phyloP scores from a whole-genome alignment of 129 eudicot species.

The Rutidosis leptorrhynchoides region DNA sequence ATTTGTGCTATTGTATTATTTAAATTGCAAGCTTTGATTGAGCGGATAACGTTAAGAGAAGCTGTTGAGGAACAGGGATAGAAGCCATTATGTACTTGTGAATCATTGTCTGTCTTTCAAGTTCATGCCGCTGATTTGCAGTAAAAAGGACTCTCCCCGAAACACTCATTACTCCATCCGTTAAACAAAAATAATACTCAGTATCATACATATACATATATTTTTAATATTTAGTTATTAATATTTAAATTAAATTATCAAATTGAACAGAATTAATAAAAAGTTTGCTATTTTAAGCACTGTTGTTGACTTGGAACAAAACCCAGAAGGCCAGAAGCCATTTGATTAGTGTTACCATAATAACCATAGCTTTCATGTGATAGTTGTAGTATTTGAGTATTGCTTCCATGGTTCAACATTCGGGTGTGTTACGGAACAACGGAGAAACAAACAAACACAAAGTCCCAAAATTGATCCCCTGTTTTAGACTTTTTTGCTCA shows the following conservation, averaged over 20 bases:
- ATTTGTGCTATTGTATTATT: background rate
- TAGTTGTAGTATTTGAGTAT: background rate
- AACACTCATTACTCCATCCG: conserved; percentile 39
- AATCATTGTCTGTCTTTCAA: conserved; percentile 56
- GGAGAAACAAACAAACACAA: conserved; percentile 17
- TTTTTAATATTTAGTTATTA: too few relatives aligned
- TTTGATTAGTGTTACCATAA: conserved; percentile 14
- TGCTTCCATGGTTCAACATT: conserved; percentile 39
- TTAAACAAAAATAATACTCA: conserved; percentile 8
- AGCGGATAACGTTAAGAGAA: conserved; percentile 36
- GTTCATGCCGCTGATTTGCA: conserved; percentile 54
- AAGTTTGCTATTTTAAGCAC: background rate
- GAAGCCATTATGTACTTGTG: conserved; percentile 58
- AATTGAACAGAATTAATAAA: background rate
- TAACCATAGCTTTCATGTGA: background rate
- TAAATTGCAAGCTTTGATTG: conserved; percentile 31
- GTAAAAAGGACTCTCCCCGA: conserved; percentile 40
- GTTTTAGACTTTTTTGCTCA: background rate
- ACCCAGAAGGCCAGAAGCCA: conserved; percentile 25
- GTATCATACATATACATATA: too few relatives aligned
- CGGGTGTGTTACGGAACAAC: conserved; percentile 11
- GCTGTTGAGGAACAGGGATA: conserved; percentile 54
- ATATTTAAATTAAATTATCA: background rate
- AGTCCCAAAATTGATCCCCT: conserved; percentile 35
- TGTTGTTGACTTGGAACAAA: conserved; percentile 16